Conservation (phyloP, 768 basidiomycete species). For the Steccherinum ochraceum region DNA sequence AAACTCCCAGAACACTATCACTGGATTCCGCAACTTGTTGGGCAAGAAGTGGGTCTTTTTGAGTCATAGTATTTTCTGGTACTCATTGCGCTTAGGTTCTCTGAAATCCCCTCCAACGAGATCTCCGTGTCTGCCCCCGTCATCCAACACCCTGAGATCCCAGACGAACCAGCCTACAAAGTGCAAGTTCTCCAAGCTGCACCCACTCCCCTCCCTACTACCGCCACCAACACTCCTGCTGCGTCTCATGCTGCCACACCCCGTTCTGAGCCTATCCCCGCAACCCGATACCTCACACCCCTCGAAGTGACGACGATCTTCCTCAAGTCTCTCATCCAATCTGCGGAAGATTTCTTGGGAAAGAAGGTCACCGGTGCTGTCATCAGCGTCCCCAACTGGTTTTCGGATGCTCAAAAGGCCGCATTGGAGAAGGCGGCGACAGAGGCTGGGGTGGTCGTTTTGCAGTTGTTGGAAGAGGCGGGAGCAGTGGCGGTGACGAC, state of each 20-base stretch:
- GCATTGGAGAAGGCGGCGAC: constrained; percentile 71
- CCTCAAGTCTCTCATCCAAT: constrained; percentile 75
- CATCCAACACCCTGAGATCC: constrained; percentile 65
- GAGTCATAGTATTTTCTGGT: background rate
- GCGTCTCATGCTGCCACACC: constrained; percentile 67
- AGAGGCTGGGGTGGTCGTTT: constrained; percentile 75
- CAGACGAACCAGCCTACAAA: constrained; percentile 77
- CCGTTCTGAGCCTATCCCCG: constrained; percentile 61
- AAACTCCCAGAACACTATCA: constrained; percentile 90
- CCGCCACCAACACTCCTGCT: constrained; percentile 48
- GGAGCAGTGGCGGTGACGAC: constrained; percentile 67
- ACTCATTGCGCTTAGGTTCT: constrained; percentile 50
- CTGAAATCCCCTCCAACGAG: constrained; percentile 56
- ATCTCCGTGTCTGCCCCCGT: constrained; percentile 57
- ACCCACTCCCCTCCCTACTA: constrained; percentile 56
- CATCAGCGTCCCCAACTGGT: constrained; percentile 74
- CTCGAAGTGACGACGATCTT: constrained; percentile 83
- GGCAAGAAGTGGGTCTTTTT: constrained; percentile 72
- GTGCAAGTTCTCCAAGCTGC: constrained; percentile 77
- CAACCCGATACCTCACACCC: constrained; percentile 69
- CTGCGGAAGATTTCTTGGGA: constrained; percentile 88
- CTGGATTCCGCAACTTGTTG: constrained; percentile 88
- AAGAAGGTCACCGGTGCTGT: constrained; percentile 75
- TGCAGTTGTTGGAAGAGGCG: constrained; percentile 85
- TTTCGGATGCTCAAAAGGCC: constrained; percentile 57